Conservation (phyloP, 2,329 filamentous ascomycete genomes). For the Aspergillus sergii region DNA sequence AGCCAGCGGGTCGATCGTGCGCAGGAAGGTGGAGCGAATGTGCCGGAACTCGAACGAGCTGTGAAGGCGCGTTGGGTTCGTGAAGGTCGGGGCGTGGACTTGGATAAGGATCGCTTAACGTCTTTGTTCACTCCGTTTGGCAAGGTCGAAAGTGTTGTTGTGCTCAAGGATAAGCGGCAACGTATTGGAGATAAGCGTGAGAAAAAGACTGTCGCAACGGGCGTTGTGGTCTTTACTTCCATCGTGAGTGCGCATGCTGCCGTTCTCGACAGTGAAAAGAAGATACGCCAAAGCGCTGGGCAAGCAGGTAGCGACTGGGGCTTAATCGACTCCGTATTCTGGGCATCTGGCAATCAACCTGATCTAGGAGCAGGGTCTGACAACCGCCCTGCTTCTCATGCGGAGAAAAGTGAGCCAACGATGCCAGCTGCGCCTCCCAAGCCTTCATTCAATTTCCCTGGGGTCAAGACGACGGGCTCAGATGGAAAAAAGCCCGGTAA, state of each 20-base stretch:
- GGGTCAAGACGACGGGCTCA: slow-evolving; percentile 29
- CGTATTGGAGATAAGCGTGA: slow-evolving; percentile 53
- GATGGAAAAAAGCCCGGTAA: slow-evolving; percentile 31
- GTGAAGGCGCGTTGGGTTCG: slow-evolving; percentile 60
- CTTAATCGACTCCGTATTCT: slow-evolving; percentile 56
- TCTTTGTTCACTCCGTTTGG: slow-evolving; percentile 58
- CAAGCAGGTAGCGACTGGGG: slow-evolving; percentile 48
- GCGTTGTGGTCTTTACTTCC: slow-evolving; percentile 59
- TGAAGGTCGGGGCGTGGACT: slow-evolving; percentile 47
- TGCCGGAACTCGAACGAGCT: slow-evolving; percentile 59
- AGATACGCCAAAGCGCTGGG: slow-evolving; percentile 21
- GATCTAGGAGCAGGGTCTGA: slow-evolving; percentile 39
- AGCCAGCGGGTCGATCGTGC: slow-evolving; percentile 36
- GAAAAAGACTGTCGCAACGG: slow-evolving; percentile 55
- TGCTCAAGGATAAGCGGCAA: slow-evolving; percentile 60
- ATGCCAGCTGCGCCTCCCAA: slow-evolving; percentile 20
- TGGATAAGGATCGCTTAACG: slow-evolving; percentile 52
- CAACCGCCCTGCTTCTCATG: slow-evolving; percentile 16
- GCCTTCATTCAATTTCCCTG: slow-evolving; percentile 38
- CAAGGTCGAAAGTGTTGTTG: slow-evolving; percentile 57
- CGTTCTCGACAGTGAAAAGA: slow-evolving; percentile 53
- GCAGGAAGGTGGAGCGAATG: slow-evolving; percentile 43
- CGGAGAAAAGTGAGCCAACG: slow-evolving; percentile 14
- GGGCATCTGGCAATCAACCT: slow-evolving; percentile 58
- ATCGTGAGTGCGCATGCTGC: slow-evolving; percentile 61